These are phyloP conservation scores for Talaromyces ruber DNA, from an alignment of 495 filamentous ascomycete genomes.

Conservation along the genomic window DNA sequence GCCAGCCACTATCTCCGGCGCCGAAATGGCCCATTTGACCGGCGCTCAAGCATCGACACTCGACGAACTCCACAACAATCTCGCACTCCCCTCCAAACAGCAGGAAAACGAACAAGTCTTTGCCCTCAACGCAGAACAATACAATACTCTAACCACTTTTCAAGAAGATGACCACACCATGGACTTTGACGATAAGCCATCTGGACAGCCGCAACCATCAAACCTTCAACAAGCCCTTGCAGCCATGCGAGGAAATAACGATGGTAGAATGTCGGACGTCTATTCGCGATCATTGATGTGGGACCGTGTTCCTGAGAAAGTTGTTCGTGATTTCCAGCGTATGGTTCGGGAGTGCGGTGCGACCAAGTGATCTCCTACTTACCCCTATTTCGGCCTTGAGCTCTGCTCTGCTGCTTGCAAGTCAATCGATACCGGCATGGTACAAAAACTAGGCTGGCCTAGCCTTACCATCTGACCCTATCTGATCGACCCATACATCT, in stretches of 20 bases:
- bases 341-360: conserved; percentile 60
- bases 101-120: conserved; percentile 89
- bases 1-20: conserved; percentile 36
- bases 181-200: conserved; percentile 27
- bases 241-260: conserved; percentile 51
- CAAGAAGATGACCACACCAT: conserved; percentile 28
- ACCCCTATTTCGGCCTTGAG: background rate
- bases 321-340: conserved; percentile 84
- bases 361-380: background rate
- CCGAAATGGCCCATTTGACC: conserved; percentile 43
- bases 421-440: conserved; percentile 6
- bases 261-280: conserved; percentile 49
- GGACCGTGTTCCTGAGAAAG: conserved; percentile 86
- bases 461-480: background rate
- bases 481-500: background rate
- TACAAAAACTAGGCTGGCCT: conserved; percentile 26
- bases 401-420: background rate
- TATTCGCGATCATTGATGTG: conserved; percentile 90
- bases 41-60: conserved; percentile 55
- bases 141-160: conserved; percentile 70
- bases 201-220: conserved; percentile 27
- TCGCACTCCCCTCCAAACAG: conserved; percentile 69
- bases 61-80: conserved; percentile 63
- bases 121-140: conserved; percentile 75
- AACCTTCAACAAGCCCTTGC: conserved; percentile 80